phyloP scores from a whole-genome alignment of 2,329 filamentous ascomycete species.

The Dactylellina drechsleri region DNA sequence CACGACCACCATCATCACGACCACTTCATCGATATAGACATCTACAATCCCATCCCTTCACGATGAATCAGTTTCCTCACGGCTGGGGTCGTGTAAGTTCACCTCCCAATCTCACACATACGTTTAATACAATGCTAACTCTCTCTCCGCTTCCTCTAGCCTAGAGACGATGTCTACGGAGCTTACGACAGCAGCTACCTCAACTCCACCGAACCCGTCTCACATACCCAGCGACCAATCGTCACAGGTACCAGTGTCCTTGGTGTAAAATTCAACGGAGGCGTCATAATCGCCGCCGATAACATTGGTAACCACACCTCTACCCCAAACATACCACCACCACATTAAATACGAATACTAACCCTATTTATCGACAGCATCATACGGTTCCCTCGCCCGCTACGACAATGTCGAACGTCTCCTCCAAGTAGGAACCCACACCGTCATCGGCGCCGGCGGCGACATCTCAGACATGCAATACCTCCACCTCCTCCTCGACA shows the following conservation, averaged over 20 bases:
- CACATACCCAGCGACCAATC: constrained; percentile 90
- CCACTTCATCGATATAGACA: constrained; percentile 2
- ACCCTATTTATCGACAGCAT: constrained; percentile 69
- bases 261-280: constrained; percentile 93
- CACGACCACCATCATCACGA: constrained; percentile 10
- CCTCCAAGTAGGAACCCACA: constrained; percentile 82
- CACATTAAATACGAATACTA: constrained; percentile 3
- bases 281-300: constrained; percentile 95
- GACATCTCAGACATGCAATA: constrained; percentile 99
- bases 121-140: constrained; percentile 58
- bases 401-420: constrained; percentile 98
- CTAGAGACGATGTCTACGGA: constrained; percentile 96
- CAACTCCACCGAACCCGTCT: constrained; percentile 67
- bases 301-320: constrained; percentile 77
- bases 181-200: constrained; percentile 90
- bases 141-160: constrained; percentile 67
- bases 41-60: constrained; percentile 54
- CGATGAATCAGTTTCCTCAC: constrained; percentile 78
- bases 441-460: constrained; percentile 91
- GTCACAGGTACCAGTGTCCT: constrained; percentile 97
- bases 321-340: constrained; percentile 23
- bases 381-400: constrained; percentile 94
- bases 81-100: constrained; percentile 75
- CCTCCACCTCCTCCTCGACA: constrained; percentile 70
- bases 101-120: constrained; percentile 11